Evolutionary conservation across 345 rosid species (phyloP), one percentile per base, ranked within the genome.

Genomic region (Crucihimalaya himalaica): DNA sequence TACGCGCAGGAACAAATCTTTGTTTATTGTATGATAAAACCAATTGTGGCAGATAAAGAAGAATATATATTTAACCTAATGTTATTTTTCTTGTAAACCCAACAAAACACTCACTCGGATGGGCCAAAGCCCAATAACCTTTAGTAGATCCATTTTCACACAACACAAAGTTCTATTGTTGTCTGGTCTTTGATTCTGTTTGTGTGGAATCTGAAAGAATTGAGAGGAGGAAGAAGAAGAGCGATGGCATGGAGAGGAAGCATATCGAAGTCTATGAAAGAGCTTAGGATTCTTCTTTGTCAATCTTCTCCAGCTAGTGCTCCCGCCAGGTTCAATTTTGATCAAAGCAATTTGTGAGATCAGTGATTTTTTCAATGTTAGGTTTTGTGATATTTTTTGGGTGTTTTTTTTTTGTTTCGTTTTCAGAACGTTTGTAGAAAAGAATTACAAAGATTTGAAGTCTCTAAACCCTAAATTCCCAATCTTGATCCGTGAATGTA

Each of bases 401-500:
- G n/a, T 9, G 37, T 53, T 42, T 13, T 6, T 12, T 11, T 61
- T 25, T 46, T 55, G 35, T 47, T 28, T 52, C 0, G 21, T 20
- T 29, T 50, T 28, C 79, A 92, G 97, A 78, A 78, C 89, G 5
- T 89, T 95, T 59, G 84, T 92, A 4, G 97, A 90, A 84, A 86
- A 83, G 71, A 96, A 90, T 75, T 95, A 92, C 85, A 92, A 83
- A 84, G 89, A 87, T 37, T 80, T 92, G 75, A 92, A 95, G 84
- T 80, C 94, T 39, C 80, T 87, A 14, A 96, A 92, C 87, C 99
- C 99, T 14, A 88, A 87, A 75, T 83, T 95, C 2, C 91, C 98
- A 4, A 83, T 95, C 68, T 74, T 95, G 76, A 86, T 95, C 76
- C 97, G 97, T 29, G 99, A 95, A 76, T 81, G 90, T 83, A 82